Conservation (phyloP, 2,329 filamentous ascomycete genomes). For the Alternaria infectoria region DNA sequence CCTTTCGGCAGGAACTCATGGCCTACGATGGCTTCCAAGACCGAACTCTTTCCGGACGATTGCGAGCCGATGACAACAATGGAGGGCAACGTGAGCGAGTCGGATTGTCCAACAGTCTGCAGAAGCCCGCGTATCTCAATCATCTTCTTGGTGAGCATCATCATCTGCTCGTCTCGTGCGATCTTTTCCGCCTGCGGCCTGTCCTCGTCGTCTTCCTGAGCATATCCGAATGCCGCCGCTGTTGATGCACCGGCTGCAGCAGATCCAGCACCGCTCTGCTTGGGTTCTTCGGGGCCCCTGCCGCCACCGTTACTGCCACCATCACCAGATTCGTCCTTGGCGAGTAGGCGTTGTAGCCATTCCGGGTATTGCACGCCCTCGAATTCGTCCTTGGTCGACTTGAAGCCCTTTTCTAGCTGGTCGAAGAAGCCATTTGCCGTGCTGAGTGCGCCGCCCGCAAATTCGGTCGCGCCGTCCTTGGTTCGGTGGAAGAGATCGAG, state of each 20-base stretch:
- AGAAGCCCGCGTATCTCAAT: constrained; percentile 96
- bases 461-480: constrained; percentile 70
- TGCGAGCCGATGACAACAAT: constrained; percentile 99
- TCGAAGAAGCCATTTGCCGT: constrained; percentile 76
- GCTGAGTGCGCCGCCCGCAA: constrained; percentile 73
- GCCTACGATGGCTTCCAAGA: constrained; percentile 94
- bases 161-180: constrained; percentile 96
- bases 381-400: constrained; percentile 79
- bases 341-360: constrained; percentile 79
- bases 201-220: constrained; percentile 71
- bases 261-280: constrained; percentile 62
- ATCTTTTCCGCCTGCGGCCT: constrained; percentile 68
- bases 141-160: constrained; percentile 99
- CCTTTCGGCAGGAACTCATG: constrained; percentile 98
- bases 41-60: constrained; percentile 97
- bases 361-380: constrained; percentile 72
- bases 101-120: constrained; percentile 89
- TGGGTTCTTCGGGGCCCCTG: constrained; percentile 54
- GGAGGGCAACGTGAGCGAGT: constrained; percentile 84
- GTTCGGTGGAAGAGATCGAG: constrained; percentile 77
- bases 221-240: constrained; percentile 79
- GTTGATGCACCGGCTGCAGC: constrained; percentile 73
- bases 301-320: constrained; percentile 47
- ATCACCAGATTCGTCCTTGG: constrained; percentile 47
- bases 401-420: constrained; percentile 81